Evolutionary conservation across 441 rosid species (phyloP), one percentile per base, ranked within the genome.

Genomic region (Jatropha podagrica): DNA sequence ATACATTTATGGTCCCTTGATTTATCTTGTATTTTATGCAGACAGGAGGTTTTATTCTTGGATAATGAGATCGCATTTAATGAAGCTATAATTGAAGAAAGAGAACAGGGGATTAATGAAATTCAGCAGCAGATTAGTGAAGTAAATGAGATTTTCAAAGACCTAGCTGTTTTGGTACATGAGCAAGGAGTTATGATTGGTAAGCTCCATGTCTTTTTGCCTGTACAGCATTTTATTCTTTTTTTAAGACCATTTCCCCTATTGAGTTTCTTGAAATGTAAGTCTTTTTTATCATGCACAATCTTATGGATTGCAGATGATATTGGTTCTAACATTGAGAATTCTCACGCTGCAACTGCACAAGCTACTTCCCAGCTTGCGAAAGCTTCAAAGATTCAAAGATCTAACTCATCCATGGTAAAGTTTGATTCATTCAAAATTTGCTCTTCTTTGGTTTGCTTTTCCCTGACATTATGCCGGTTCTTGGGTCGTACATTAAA

Each of bases 131-230:
- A 95, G 77, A 93, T 95, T 76, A 93, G 93, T 23, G 97, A 93
- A 84, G 99, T 95, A 74, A 95, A 91, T 12, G 99, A 91, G 77
- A 90, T 91, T 17, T 90, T 95, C 69, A 95, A 93, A 80, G 97
- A 95, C 86, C 94, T 93, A 13, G 97, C 96, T 3, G 96, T 93
- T 59, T 84, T 93, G 56, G 97, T 95, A 76, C 96, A 93, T 62
- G 97, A 95, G 63, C 99, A 95, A 84, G 99, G 98, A 84, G 71
- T 88, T 38, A 87, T 93, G 89, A 95, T 91, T 55, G 98, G 97
- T 91, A 71, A 77, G 71, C 15, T 64, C 38, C 9, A 11, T 63
- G 48, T 77, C 71, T 48, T 52, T 69, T 48, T 80, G 46, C 23
- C 3, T 1, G 13, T 0, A 42, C 12, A 17, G 56, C n/a, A 56